Evolutionary conservation across 345 rosid species (phyloP), one percentile per base, ranked within the genome.

Genomic region (Eucalyptus grandis): DNA sequence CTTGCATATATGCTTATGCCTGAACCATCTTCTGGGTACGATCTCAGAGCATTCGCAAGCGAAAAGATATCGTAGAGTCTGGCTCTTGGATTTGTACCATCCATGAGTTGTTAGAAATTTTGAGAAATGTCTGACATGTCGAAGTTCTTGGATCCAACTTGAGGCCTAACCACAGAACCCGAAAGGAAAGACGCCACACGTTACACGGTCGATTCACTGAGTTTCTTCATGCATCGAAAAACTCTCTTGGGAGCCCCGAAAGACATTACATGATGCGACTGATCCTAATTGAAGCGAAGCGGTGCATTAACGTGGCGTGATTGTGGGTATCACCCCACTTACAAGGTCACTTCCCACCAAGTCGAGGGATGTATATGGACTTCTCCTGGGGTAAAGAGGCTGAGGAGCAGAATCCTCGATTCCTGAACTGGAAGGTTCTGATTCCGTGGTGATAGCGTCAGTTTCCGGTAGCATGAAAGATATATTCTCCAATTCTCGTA

Each of bases 301-400:
- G 60, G 53, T 14, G 26, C 87, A 16, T 86, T 44, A 89, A 69
- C 88, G 88, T 43, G 99, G 99, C 81, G 90, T 49, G 88, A 98
- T 92, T 60, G 95, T 93, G 16, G 99, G 98, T 89, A 92, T 86
- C 44, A 93, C 91, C 51, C 97, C 99, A 86, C 99, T 97, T 40
- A 96, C 96, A 37, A 98, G 99, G 89, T 98, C 94, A 56, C 99
- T 97, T 88, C 99, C 98, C 27, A 96, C 92, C 89, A 95, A 92
- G 88, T 96, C 97, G 7, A 17, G 10, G 54, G 95, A 91, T 46
- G 97, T 95, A 22, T 92, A 88, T 43, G 92, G 96, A 37, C 96
- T 93, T 89, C 93, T 90, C 93, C 91, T 95, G 86, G 91, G 24
- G 67, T 87, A 21, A 8, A 93, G 91, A n/a, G 94, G 89, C 15